phyloP scores from a whole-genome alignment of 371 early-diverging fungal genomes.

The Mortierella sp. region DNA sequence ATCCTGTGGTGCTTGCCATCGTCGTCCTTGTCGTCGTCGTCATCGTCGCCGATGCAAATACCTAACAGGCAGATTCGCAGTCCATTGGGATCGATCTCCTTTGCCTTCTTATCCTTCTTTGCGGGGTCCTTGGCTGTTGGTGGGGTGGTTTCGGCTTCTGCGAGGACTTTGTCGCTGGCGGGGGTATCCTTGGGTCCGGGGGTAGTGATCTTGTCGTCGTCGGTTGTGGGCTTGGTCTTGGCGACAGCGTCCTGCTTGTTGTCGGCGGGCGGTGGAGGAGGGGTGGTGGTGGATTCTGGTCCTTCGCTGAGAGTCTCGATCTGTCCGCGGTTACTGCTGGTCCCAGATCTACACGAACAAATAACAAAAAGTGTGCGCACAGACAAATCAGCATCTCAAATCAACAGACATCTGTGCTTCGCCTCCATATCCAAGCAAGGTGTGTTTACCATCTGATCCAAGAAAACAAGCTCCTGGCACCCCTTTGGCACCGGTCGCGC shows the following conservation, averaged over 20 bases:
- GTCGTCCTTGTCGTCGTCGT: conserved; percentile 1
- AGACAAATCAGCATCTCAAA: background rate
- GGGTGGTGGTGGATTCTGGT: background rate
- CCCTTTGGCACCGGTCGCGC: conserved; percentile 18
- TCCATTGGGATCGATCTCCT: background rate
- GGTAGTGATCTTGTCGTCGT: background rate
- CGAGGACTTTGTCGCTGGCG: background rate
- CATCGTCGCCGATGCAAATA: conserved; percentile 5
- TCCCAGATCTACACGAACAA: conserved; percentile 34
- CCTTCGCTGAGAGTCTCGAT: background rate
- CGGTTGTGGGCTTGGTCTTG: background rate
- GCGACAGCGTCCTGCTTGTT: background rate
- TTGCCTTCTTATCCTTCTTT: background rate
- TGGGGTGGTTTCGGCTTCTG: background rate
- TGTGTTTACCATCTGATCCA: conserved; percentile 35
- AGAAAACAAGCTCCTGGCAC: conserved; percentile 8
- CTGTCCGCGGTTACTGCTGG: conserved; percentile 21
- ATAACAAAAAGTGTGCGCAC: background rate
- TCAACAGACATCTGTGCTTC: too few relatives aligned
- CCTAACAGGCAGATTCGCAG: conserved; percentile 20
- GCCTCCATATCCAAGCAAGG: too few relatives aligned
- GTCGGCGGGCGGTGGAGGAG: background rate
- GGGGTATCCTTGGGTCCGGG: background rate
- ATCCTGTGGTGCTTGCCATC: background rate
- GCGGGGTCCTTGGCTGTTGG: background rate